phyloP scores from a whole-genome alignment of 2,329 filamentous ascomycete genomes.

The Colletotrichum karsti region DNA sequence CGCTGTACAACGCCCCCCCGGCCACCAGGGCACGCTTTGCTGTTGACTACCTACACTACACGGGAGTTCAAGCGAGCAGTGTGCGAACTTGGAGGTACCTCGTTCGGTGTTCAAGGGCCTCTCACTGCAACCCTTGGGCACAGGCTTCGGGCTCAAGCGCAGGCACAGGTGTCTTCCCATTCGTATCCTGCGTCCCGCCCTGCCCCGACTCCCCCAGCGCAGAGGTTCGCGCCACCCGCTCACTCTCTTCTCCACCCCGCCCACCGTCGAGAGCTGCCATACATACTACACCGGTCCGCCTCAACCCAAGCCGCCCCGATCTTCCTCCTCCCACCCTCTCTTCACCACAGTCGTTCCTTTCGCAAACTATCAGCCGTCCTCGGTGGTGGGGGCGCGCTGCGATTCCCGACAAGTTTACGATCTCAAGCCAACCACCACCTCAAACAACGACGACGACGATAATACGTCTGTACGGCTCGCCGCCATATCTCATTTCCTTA shows the following conservation, averaged over 20 bases:
- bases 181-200: conserved; percentile 27
- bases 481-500: conserved; percentile 20
- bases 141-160: conserved; percentile 19
- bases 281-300: conserved; percentile 31
- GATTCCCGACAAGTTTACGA: conserved; percentile 17
- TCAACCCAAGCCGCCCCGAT: conserved; percentile 23
- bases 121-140: conserved; percentile 17
- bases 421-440: conserved; percentile 22
- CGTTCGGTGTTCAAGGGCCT: conserved; percentile 14
- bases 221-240: conserved; percentile 29
- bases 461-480: not conserved
- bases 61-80: conserved; percentile 24
- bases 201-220: conserved; percentile 19
- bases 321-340: conserved; percentile 23
- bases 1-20: conserved; percentile 12
- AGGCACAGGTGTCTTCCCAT: conserved; percentile 25
- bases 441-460: conserved; percentile 1
- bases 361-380: conserved; percentile 27
- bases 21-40: conserved; percentile 14
- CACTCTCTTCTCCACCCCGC: conserved; percentile 27
- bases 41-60: conserved; percentile 12
- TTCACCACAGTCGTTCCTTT: conserved; percentile 30
- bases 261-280: conserved; percentile 29
- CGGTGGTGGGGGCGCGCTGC: conserved; percentile 29
- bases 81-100: conserved; percentile 23